Evolutionary conservation across 164 flowering plant species (phyloP).

Genomic region (Sextonia rubra): DNA sequence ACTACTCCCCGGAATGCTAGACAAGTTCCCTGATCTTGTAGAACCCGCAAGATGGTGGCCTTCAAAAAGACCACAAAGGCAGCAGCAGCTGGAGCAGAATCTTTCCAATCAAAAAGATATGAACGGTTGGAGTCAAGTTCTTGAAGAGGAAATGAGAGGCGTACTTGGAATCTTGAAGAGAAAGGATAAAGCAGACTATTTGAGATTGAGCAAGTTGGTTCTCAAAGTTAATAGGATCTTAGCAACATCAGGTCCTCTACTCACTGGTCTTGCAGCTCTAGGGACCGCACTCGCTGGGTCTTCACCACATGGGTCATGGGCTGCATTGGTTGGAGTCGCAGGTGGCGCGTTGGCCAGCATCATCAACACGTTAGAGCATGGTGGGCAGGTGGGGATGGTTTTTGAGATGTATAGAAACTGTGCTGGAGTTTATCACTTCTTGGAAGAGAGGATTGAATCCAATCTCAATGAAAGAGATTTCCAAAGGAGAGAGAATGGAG

Average conservation of each 20-base stretch:
- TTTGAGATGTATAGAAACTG: constrained; percentile 45
- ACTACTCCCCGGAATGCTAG: constrained; percentile 40
- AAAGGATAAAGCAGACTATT: constrained; percentile 43
- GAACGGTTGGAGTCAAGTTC: constrained; percentile 41
- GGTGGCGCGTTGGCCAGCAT: constrained; percentile 47
- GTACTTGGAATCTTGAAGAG: constrained; percentile 34
- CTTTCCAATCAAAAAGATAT: not conserved
- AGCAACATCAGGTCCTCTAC: constrained; percentile 45
- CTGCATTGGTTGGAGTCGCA: constrained; percentile 17
- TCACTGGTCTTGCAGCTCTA: constrained; percentile 46
- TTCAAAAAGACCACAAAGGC: not conserved
- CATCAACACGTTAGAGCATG: constrained; percentile 50
- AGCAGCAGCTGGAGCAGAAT: not conserved
- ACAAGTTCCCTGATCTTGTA: constrained; percentile 39
- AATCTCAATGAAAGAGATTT: constrained; percentile 14
- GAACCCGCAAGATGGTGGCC: constrained; percentile 49
- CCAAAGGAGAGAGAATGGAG: constrained; percentile 41
- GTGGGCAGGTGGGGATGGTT: constrained; percentile 63
- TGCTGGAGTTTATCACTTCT: constrained; percentile 30
- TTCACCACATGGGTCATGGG: constrained; percentile 7
- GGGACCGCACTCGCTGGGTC: constrained; percentile 25
- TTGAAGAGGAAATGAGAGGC: constrained; percentile 53
- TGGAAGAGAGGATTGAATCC: constrained; percentile 33
- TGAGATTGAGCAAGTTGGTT: constrained; percentile 34
- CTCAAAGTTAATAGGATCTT: constrained; percentile 44